Base-by-base conservation (phyloP, 2,329 filamentous ascomycete genomes). In the Penicillium occitanis region DNA sequence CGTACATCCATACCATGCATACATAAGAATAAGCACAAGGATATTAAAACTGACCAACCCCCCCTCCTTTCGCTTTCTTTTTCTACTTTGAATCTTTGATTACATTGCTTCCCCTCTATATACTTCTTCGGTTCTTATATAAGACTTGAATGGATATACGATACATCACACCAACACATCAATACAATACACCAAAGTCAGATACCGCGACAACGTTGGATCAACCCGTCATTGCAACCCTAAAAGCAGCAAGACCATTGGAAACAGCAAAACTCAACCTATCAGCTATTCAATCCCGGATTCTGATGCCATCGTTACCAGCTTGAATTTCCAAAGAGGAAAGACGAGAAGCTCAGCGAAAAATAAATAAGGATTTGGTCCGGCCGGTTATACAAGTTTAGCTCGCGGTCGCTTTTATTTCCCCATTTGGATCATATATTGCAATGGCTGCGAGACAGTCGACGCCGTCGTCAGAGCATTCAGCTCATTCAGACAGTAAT, bases 401-500 rank as follows among this genome's bases (percentile, higher is more conserved):
- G 11, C 33, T 57, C 30, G 11, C 33, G 10, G n/a, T 40, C 17
- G 17, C 10, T 28, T 19, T 25, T 7, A 61, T 61, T 17, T 22
- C 25, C 30, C 10, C n/a, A n/a, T 25, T 48, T 25, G 46, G 40
- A 50, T 51, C 22, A 51, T 63, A 66, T 14, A 62, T 63, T 5
- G 74, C 66, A 63, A 79, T 79, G 77, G 75, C 75, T 30, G 75
- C 76, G 57, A 76, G 77, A 48, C 77, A 79, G 72, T 75, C 77
- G 69, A 75, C 77, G 63, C 77, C 78, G 40, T 70, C 73, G n/a
- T 78, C 76, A 46, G 77, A 79, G 28, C 71, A 78, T 66, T 78
- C 76, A 30, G 68, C 71, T 33, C 76, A 78, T 69, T 78, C 79
- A 19, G 82, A 84, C 71, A 78, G 78, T 68, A 83, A 81, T 69